Evolutionary conservation across 768 basidiomycete genomes (phyloP).

Genomic region (Cyclocybe aegerita): DNA sequence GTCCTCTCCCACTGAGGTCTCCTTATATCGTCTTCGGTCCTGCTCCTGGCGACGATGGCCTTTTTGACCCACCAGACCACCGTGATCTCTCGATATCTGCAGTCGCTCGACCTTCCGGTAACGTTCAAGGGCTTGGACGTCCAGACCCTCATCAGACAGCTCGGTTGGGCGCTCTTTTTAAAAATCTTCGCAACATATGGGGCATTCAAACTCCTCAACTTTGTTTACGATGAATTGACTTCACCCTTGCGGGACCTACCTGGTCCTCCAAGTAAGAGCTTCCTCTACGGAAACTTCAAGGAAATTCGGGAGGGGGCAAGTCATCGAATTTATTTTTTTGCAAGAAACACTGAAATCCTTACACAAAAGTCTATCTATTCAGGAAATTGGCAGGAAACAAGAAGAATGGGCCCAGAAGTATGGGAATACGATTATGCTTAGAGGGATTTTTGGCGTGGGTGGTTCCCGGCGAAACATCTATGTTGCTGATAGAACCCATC

Average conservation of each 20-base stretch:
- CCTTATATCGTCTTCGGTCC: too few species aligned
- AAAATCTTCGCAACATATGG: slow-evolving; percentile 18
- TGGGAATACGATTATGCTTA: slow-evolving; percentile 42
- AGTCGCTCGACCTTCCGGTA: too few species aligned
- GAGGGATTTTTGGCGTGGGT: slow-evolving; percentile 40
- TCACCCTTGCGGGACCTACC: slow-evolving; percentile 45
- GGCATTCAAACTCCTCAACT: slow-evolving; percentile 22
- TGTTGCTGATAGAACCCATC: background rate
- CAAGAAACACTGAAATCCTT: background rate
- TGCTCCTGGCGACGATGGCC: too few species aligned
- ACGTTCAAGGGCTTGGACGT: too few species aligned
- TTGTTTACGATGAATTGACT: slow-evolving; percentile 23
- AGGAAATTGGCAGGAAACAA: slow-evolving; percentile 33
- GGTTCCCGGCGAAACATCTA: too few species aligned
- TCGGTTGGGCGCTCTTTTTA: slow-evolving; percentile 5
- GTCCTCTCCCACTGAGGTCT: too few species aligned
- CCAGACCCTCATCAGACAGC: slow-evolving; percentile 2
- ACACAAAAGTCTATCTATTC: background rate
- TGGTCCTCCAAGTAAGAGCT: slow-evolving; percentile 33
- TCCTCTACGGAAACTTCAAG: slow-evolving; percentile 13
- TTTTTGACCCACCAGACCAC: too few species aligned
- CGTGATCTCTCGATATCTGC: too few species aligned
- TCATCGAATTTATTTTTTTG: background rate
- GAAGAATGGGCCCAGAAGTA: slow-evolving; percentile 46
- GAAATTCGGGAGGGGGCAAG: slow-evolving; percentile 8